Conservation (phyloP, 345 rosid genomes). For the Populus ilicifolia region DNA sequence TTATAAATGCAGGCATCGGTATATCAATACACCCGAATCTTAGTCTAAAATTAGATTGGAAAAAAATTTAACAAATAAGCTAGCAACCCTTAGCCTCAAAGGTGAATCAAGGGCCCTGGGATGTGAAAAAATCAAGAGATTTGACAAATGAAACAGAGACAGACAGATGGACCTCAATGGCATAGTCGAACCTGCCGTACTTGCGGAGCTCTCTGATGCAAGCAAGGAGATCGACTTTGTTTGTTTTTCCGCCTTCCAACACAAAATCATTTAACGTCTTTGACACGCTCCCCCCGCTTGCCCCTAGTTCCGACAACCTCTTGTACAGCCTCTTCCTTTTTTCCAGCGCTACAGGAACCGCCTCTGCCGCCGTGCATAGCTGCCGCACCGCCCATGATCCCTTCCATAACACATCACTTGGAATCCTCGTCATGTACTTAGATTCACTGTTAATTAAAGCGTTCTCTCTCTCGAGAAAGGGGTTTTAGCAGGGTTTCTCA, state of each 20-base stretch:
- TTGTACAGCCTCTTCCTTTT: slow-evolving; percentile 28
- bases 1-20: background rate
- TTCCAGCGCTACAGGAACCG: slow-evolving; percentile 12
- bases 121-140: background rate
- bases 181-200: slow-evolving; percentile 44
- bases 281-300: slow-evolving; percentile 45
- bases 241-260: slow-evolving; percentile 44
- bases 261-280: slow-evolving; percentile 46
- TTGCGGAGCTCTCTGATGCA: slow-evolving; percentile 57
- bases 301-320: slow-evolving; percentile 48
- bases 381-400: slow-evolving; percentile 27
- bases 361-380: slow-evolving; percentile 24
- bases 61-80: too few species aligned
- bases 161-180: slow-evolving; percentile 52
- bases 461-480: background rate
- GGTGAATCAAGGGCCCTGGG: too few species aligned
- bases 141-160: background rate
- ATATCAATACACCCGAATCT: background rate
- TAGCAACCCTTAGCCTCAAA: too few species aligned
- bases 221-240: slow-evolving; percentile 35
- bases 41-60: background rate
- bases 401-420: slow-evolving; percentile 16
- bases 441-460: background rate
- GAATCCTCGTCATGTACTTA: slow-evolving; percentile 18
- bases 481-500: slow-evolving; percentile 8